phyloP scores from a whole-genome alignment of 345 rosid genomes.

The Orychophragmus violaceus region DNA sequence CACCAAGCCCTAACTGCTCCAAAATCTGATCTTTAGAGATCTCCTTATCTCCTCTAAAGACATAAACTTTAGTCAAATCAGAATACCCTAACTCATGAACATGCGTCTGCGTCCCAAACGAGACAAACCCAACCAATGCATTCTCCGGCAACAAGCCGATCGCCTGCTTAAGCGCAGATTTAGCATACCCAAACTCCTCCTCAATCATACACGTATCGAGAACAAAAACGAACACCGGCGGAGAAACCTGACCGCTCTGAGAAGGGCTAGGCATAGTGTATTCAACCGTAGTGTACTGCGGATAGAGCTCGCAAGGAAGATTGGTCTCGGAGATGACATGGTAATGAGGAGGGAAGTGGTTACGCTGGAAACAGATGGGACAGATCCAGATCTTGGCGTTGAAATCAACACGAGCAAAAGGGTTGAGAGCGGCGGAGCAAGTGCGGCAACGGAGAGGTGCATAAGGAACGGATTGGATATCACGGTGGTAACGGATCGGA shows the following conservation, averaged over 20 bases:
- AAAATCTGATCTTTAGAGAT: slow-evolving; percentile 71
- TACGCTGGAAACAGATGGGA: slow-evolving; percentile 89
- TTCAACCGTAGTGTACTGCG: slow-evolving; percentile 76
- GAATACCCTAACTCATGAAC: slow-evolving; percentile 91
- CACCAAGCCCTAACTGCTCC: slow-evolving; percentile 84
- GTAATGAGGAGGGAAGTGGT: slow-evolving; percentile 85
- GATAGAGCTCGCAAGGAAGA: slow-evolving; percentile 85
- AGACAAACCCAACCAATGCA: slow-evolving; percentile 87
- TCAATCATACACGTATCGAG: slow-evolving; percentile 91
- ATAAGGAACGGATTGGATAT: slow-evolving; percentile 70
- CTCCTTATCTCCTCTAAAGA: slow-evolving; percentile 86
- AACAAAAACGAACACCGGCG: slow-evolving; percentile 73
- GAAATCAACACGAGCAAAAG: slow-evolving; percentile 77
- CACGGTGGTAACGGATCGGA: slow-evolving; percentile 78
- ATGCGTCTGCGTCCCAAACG: slow-evolving; percentile 94
- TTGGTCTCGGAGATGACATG: slow-evolving; percentile 81
- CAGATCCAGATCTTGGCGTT: slow-evolving; percentile 98
- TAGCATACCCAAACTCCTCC: slow-evolving; percentile 74
- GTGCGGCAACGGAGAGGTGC: slow-evolving; percentile 90
- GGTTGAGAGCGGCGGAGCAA: slow-evolving; percentile 69
- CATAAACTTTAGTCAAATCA: slow-evolving; percentile 88
- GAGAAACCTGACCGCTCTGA: slow-evolving; percentile 29
- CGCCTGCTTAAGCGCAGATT: slow-evolving; percentile 77
- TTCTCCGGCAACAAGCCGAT: slow-evolving; percentile 88
- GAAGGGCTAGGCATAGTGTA: slow-evolving; percentile 50